These are phyloP conservation scores for Mycogone perniciosa DNA, from an alignment of 2,329 filamentous ascomycete genomes.

Conservation along the genomic window DNA sequence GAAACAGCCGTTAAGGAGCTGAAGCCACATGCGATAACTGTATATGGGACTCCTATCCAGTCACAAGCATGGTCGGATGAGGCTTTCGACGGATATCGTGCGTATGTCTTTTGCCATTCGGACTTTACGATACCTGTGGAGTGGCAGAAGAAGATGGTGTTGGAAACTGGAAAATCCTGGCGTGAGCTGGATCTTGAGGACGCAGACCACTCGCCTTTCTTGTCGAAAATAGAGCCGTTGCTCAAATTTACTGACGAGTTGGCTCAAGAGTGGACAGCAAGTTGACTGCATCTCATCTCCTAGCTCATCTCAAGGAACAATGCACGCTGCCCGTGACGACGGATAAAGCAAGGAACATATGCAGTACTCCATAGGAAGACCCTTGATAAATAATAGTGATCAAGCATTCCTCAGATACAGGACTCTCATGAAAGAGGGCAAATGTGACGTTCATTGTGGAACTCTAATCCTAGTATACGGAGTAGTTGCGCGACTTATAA, in stretches of 20 bases:
- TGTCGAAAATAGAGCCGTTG: slow-evolving; percentile 5
- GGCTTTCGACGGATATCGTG: slow-evolving; percentile 10
- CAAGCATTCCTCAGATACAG: too few relatives aligned
- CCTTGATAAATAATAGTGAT: too few relatives aligned
- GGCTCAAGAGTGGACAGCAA: not conserved
- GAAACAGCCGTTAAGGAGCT: not conserved
- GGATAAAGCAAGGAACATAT: not conserved
- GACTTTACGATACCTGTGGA: slow-evolving; percentile 6
- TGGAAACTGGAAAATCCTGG: slow-evolving; percentile 2
- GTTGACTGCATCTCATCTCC: not conserved
- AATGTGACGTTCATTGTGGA: too few relatives aligned
- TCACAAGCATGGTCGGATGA: slow-evolving; percentile 12
- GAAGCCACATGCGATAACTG: not conserved
- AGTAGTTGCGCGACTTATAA: too few relatives aligned
- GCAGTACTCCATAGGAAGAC: too few relatives aligned
- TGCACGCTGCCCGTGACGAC: not conserved
- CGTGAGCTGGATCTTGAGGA: slow-evolving; percentile 9
- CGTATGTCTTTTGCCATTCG: slow-evolving; percentile 11
- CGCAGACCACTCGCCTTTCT: slow-evolving; percentile 12
- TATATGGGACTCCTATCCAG: slow-evolving; percentile 1
- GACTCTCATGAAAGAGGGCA: too few relatives aligned
- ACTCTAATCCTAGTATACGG: too few relatives aligned
- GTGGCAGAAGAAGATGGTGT: slow-evolving; percentile 8
- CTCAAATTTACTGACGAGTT: slow-evolving; percentile 7
- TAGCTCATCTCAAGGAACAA: too few relatives aligned